Conservation (phyloP, 2,329 filamentous ascomycete species). For the Colletotrichum cereale region DNA sequence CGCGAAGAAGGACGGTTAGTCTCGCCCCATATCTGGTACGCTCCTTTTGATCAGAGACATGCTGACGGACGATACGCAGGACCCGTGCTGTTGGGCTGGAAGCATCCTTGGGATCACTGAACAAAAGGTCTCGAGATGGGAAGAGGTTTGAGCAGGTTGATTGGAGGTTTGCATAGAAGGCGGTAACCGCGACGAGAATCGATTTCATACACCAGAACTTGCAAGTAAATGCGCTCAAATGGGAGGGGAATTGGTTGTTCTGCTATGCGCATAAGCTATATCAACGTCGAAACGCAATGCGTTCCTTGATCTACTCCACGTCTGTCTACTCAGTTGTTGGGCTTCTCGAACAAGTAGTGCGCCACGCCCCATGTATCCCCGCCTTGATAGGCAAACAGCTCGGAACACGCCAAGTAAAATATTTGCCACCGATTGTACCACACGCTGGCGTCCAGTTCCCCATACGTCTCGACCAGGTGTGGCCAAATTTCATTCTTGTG, state of each 20-base stretch:
- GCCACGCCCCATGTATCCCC: constrained; percentile 77
- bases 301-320: neutral
- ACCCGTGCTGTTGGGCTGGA: constrained; percentile 88
- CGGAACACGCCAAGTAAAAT: constrained; percentile 79
- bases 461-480: constrained; percentile 74
- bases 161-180: neutral
- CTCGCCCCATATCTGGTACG: neutral
- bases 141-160: neutral
- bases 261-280: constrained; percentile 1
- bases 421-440: constrained; percentile 81
- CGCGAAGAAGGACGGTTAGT: constrained; percentile 89
- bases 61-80: constrained; percentile 54
- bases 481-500: constrained; percentile 74
- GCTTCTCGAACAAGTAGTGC: constrained; percentile 76
- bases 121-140: constrained; percentile 39
- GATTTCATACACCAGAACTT: neutral
- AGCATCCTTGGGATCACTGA: constrained; percentile 97
- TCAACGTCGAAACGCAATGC: neutral
- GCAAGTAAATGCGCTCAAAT: neutral
- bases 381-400: constrained; percentile 74
- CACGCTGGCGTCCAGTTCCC: constrained; percentile 67
- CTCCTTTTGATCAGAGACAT: neutral
- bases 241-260: neutral
- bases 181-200: neutral
- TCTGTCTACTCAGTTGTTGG: constrained; percentile 28